A percentile compares a stretch with the other conserved stretches of the same genome.
These are phyloP conservation scores for Naganishia sp. DNA, from an alignment of 1,284 basidiomycete species.

Conservation along the genomic window DNA sequence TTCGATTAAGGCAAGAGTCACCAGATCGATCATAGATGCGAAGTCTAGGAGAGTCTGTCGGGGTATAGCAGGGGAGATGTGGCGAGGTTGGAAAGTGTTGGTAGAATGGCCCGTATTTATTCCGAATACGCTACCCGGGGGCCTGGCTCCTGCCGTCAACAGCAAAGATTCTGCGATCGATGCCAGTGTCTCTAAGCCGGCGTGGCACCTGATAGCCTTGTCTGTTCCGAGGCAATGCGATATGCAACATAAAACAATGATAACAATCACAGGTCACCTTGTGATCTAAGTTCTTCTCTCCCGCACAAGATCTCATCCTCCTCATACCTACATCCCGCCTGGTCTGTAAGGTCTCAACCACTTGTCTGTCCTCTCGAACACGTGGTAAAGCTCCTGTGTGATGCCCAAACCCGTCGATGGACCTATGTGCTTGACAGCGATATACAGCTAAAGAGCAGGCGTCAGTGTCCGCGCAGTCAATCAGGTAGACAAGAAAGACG, in stretches of 20 bases:
- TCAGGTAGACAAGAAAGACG: constrained; percentile 51
- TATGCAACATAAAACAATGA: neutral
- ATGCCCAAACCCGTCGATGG: constrained; percentile 23
- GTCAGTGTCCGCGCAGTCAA: constrained; percentile 26
- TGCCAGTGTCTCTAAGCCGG: no score
- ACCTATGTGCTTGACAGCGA: constrained; percentile 83
- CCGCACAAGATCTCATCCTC: no score
- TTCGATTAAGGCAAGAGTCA: neutral
- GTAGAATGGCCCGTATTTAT: no score
- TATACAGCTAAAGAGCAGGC: constrained; percentile 44
- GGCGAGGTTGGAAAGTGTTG: no score
- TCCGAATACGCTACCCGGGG: no score
- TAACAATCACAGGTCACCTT: no score
- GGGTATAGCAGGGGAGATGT: no score
- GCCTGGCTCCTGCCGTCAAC: no score
- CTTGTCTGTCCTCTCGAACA: constrained; percentile 27
- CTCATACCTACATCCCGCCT: constrained; percentile 4
- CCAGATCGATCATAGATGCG: neutral
- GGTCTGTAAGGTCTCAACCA: constrained; percentile 30
- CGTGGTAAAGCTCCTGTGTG: constrained; percentile 20
- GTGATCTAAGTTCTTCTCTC: no score
- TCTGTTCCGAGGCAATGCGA: neutral
- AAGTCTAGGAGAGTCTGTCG: no score
- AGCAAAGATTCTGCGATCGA: no score
- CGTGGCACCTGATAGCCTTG: no score